Conservation (phyloP, 805 yeast genomes). For the Diddensiella caesifluorescens region DNA sequence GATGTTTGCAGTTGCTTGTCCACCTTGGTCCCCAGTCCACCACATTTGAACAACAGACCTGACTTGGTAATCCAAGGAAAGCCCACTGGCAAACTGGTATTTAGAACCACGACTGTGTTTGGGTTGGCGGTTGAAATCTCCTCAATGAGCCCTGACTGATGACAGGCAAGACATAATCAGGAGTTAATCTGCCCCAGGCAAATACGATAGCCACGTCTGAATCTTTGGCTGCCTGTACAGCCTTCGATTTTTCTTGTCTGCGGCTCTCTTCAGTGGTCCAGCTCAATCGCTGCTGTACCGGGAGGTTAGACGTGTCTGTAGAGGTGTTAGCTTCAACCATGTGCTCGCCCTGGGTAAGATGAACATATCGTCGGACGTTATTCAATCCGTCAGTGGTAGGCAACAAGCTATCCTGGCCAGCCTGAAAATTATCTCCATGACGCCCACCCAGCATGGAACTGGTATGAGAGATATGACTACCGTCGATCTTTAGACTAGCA, state of each 20-base stretch:
- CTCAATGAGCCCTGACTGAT: slow-evolving; percentile 38
- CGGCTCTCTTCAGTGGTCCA: too few species aligned
- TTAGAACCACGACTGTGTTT: slow-evolving; percentile 47
- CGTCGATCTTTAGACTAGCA: too few species aligned
- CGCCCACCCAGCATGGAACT: too few species aligned
- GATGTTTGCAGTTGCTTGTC: slow-evolving; percentile 55
- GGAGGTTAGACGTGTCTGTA: too few species aligned
- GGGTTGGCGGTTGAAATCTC: slow-evolving; percentile 44
- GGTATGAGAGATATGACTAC: too few species aligned
- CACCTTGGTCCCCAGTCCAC: slow-evolving; percentile 53
- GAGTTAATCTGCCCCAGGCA: slow-evolving; percentile 50
- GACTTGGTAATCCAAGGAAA: slow-evolving; percentile 48
- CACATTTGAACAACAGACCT: slow-evolving; percentile 47
- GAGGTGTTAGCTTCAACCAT: too few species aligned
- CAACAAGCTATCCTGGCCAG: too few species aligned
- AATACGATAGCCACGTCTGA: slow-evolving; percentile 50
- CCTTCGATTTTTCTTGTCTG: slow-evolving; percentile 39
- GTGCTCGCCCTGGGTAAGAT: too few species aligned
- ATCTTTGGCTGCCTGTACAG: slow-evolving; percentile 44
- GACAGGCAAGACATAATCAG: slow-evolving; percentile 47
- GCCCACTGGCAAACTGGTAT: slow-evolving; percentile 52
- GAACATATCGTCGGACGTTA: too few species aligned
- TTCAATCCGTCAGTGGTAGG: too few species aligned
- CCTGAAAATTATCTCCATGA: too few species aligned
- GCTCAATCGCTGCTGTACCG: too few species aligned